Percentiles rank a stretch among this genome's conserved stretches.
These are phyloP conservation scores for Camellia lanceoleosa DNA, from an alignment of 148 eudicot species.

Conservation along the genomic window DNA sequence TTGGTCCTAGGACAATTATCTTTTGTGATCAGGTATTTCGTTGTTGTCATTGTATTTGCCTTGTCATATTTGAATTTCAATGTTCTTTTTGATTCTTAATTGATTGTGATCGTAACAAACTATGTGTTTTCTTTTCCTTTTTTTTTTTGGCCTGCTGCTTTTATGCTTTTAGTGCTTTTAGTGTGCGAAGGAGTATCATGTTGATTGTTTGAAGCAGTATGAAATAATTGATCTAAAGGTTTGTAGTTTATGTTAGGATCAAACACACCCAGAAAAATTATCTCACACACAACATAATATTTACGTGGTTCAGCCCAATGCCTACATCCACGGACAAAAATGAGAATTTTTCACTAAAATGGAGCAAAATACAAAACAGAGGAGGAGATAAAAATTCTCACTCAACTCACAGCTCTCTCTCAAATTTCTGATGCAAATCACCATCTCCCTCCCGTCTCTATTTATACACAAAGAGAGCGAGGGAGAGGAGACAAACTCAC, in stretches of 20 bases:
- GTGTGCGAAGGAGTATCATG: constrained; percentile 86
- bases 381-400: too few species aligned
- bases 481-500: too few species aligned
- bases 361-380: too few species aligned
- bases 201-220: constrained; percentile 67
- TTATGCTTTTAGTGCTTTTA: constrained; percentile 29
- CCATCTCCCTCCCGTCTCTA: too few species aligned
- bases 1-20: constrained; percentile 69
- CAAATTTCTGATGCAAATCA: too few species aligned
- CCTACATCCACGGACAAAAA: too few species aligned
- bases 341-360: too few species aligned
- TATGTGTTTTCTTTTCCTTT: not conserved
- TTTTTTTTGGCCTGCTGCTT: not conserved
- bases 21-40: constrained; percentile 75
- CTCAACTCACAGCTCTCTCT: too few species aligned
- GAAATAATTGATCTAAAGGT: constrained; percentile 63
- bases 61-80: constrained; percentile 5
- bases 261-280: too few species aligned
- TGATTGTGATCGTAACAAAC: not conserved
- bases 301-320: too few species aligned
- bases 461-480: too few species aligned
- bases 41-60: not conserved
- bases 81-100: not conserved
- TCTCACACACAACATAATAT: too few species aligned
- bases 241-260: not conserved